Percentiles rank a stretch among this genome's conserved stretches.
Evolutionary conservation across 768 basidiomycete genomes (phyloP).

Genomic region (Termitomyces sp.): DNA sequence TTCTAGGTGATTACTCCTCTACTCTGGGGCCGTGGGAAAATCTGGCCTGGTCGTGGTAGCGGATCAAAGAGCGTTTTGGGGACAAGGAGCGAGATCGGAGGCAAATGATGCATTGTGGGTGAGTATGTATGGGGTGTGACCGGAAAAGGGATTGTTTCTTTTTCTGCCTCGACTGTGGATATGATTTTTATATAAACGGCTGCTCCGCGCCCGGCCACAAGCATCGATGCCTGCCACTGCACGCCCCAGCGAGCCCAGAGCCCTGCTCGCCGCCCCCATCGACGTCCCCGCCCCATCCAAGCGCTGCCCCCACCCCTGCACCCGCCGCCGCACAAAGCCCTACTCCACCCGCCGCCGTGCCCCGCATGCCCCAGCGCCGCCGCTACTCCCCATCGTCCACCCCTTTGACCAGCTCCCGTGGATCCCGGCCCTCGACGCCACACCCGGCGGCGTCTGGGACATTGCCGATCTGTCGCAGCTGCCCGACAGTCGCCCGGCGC

Average conservation of each 20-base stretch:
- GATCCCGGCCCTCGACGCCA: slow-evolving; percentile 54
- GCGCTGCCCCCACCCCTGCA: neutral
- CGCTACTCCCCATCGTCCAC: slow-evolving; percentile 24
- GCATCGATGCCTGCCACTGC: slow-evolving; percentile 4
- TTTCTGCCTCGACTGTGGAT: neutral
- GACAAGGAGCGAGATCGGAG: neutral
- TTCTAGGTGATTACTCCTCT: too few species aligned
- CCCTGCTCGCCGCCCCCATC: slow-evolving; percentile 1
- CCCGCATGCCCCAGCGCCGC: slow-evolving; percentile 14
- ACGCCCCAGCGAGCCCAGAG: neutral
- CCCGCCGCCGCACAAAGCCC: slow-evolving; percentile 27
- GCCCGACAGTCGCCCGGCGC: slow-evolving; percentile 37
- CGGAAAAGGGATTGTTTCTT: neutral
- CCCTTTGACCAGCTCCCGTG: slow-evolving; percentile 63
- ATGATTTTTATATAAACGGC: neutral
- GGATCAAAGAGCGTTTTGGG: too few species aligned
- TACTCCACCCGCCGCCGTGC: neutral
- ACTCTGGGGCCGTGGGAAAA: too few species aligned
- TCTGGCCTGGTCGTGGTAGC: too few species aligned
- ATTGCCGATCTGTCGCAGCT: slow-evolving; percentile 66
- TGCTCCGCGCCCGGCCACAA: neutral
- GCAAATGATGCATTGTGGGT: neutral
- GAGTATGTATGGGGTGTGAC: neutral
- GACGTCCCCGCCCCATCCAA: neutral
- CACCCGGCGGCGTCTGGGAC: slow-evolving; percentile 41